A percentile compares a stretch with the other conserved stretches of the same genome.
phyloP scores from a whole-genome alignment of 2,329 filamentous ascomycete genomes.

The Thelonectria olida region DNA sequence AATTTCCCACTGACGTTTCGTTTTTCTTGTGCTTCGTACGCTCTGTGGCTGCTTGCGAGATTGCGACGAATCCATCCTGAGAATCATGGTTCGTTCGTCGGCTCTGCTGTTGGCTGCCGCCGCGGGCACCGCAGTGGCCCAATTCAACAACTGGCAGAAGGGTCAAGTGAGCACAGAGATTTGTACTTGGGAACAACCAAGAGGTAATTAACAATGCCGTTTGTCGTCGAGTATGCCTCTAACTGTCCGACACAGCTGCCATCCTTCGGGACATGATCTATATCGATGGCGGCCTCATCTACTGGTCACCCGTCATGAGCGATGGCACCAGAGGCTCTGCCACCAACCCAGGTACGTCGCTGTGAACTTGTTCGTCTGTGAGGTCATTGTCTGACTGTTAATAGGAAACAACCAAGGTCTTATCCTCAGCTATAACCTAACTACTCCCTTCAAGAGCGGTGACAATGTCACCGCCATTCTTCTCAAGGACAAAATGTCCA shows the following conservation, averaged over 20 bases:
- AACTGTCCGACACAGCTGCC: slow-evolving; percentile 53
- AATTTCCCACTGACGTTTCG: slow-evolving; percentile 16
- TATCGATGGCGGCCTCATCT: slow-evolving; percentile 69
- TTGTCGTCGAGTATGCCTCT: slow-evolving; percentile 21
- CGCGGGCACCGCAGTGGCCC: slow-evolving; percentile 43
- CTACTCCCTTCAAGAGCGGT: slow-evolving; percentile 60
- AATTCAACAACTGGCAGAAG: slow-evolving; percentile 57
- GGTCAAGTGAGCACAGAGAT: slow-evolving; percentile 66
- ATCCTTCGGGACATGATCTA: slow-evolving; percentile 70
- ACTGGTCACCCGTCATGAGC: slow-evolving; percentile 60
- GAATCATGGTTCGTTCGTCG: slow-evolving; percentile 34
- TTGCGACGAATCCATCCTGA: slow-evolving; percentile 22
- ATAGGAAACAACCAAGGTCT: slow-evolving; percentile 62
- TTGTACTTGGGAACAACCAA: slow-evolving; percentile 63
- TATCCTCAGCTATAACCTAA: slow-evolving; percentile 68
- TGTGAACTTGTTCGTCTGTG: neutral
- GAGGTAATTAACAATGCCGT: slow-evolving; percentile 46
- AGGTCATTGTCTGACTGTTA: slow-evolving; percentile 7
- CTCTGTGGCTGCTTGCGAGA: slow-evolving; percentile 7
- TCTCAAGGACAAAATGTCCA: slow-evolving; percentile 52
- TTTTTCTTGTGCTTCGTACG: neutral
- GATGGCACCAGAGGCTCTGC: slow-evolving; percentile 50
- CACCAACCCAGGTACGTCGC: slow-evolving; percentile 53
- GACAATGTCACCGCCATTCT: slow-evolving; percentile 65
- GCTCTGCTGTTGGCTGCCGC: slow-evolving; percentile 26